Conservation (phyloP, 2,329 filamentous ascomycete species). For the Neonectria magnoliae region DNA sequence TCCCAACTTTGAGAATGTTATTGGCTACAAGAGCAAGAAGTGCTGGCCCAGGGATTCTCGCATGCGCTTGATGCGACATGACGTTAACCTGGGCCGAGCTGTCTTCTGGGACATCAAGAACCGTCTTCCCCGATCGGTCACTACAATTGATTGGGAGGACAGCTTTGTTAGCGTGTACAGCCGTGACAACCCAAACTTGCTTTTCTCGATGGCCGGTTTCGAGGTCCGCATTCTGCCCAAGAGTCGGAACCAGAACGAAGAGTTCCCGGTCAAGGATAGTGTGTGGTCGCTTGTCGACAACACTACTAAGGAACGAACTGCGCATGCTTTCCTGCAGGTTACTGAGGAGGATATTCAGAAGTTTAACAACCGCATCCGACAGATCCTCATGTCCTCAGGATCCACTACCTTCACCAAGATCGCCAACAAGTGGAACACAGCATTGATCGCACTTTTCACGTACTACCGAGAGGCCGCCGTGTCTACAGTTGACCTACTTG, state of each 20-base stretch:
- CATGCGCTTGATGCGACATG: constrained; percentile 98
- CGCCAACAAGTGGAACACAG: constrained; percentile 99
- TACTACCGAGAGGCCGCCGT: constrained; percentile 99
- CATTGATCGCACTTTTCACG: constrained; percentile 94
- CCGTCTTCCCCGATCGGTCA: constrained; percentile 90
- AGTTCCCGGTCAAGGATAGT: constrained; percentile 97
- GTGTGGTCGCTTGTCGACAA: constrained; percentile 99
- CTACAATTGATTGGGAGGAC: constrained; percentile 98
- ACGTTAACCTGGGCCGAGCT: constrained; percentile 95
- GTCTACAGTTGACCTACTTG: constrained; percentile 90
- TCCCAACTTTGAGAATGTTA: constrained; percentile 99
- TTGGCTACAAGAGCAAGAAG: constrained; percentile 99
- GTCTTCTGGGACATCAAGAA: constrained; percentile 99
- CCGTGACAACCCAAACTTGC: constrained; percentile 93
- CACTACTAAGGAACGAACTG: constrained; percentile 94
- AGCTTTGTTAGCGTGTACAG: constrained; percentile 99
- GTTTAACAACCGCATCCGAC: constrained; percentile 98
- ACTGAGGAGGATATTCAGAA: constrained; percentile 98
- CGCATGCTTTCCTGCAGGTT: constrained; percentile 96
- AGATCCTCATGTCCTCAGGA: constrained; percentile 99
- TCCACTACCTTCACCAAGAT: constrained; percentile 99
- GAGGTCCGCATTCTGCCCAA: constrained; percentile 97
- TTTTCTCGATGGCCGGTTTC: constrained; percentile 98
- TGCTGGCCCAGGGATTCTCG: constrained; percentile 98
- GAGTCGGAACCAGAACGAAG: constrained; percentile 92